phyloP scores from a whole-genome alignment of 352 stramenopile genomes.

The Blastocystis sp. region DNA sequence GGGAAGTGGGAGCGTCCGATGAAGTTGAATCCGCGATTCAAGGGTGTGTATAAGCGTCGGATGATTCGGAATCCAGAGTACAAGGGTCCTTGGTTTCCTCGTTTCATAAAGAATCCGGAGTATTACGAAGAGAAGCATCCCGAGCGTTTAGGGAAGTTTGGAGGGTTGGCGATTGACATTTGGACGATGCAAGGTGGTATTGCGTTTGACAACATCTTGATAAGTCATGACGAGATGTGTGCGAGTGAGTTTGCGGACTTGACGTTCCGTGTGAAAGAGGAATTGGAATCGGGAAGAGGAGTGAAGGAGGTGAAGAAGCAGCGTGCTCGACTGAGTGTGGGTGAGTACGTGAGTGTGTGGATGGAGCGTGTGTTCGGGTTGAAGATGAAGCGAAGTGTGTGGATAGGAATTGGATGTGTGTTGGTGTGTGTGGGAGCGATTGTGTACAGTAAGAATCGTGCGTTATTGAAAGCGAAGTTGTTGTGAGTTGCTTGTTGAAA shows the following conservation, averaged over 20 bases:
- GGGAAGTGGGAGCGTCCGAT: slow-evolving; percentile 75
- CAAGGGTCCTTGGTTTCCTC: slow-evolving; percentile 76
- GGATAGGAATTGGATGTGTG: background rate
- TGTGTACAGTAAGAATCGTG: background rate
- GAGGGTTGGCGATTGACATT: slow-evolving; percentile 75
- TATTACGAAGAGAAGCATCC: slow-evolving; percentile 75
- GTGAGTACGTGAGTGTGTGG: background rate
- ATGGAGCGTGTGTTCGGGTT: background rate
- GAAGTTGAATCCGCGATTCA: slow-evolving; percentile 78
- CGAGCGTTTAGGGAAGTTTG: slow-evolving; percentile 71
- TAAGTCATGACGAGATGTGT: slow-evolving; percentile 72
- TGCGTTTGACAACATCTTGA: slow-evolving; percentile 80
- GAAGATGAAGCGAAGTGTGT: background rate
- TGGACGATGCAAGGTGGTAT: slow-evolving; percentile 71
- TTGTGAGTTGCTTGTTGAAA: background rate
- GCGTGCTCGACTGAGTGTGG: background rate
- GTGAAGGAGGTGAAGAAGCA: slow-evolving; percentile 67
- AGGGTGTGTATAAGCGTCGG: slow-evolving; percentile 78
- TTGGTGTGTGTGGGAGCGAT: too few species aligned
- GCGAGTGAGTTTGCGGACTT: slow-evolving; percentile 69
- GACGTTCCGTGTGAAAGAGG: slow-evolving; percentile 70
- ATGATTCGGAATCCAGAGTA: slow-evolving; percentile 81
- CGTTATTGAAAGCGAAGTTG: background rate
- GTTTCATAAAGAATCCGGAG: slow-evolving; percentile 76
- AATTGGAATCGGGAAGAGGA: slow-evolving; percentile 64